Percentiles rank a stretch among this genome's conserved stretches.
Conservation (phyloP, 176 grass and related monocot genomes). For the Rhynchospora tenuis region DNA sequence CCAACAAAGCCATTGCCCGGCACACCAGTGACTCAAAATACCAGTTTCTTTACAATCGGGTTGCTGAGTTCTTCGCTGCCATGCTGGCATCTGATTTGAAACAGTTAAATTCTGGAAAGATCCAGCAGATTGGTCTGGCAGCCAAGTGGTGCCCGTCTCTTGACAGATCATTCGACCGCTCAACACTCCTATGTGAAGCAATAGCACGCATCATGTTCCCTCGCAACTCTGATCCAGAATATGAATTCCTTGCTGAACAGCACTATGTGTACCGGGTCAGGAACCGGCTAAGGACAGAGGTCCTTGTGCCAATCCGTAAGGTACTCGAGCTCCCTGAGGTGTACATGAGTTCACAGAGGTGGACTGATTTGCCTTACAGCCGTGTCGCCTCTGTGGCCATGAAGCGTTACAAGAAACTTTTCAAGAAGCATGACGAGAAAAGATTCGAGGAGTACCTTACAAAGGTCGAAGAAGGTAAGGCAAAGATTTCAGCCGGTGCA, state of each 20-base stretch:
- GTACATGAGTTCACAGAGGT: slow-evolving; percentile 48
- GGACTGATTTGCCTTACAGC: slow-evolving; percentile 31
- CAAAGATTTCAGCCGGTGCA: slow-evolving; percentile 37
- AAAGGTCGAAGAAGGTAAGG: slow-evolving; percentile 26
- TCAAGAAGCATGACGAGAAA: slow-evolving; percentile 42
- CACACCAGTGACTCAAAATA: slow-evolving; percentile 26
- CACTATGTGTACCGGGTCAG: slow-evolving; percentile 52
- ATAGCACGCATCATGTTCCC: slow-evolving; percentile 50
- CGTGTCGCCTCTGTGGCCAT: slow-evolving; percentile 56
- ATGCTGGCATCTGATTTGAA: slow-evolving; percentile 36
- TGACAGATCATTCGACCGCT: slow-evolving; percentile 37
- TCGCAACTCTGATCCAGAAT: slow-evolving; percentile 28
- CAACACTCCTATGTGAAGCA: slow-evolving; percentile 56
- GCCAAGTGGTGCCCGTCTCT: slow-evolving; percentile 48
- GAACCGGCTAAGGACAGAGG: slow-evolving; percentile 35
- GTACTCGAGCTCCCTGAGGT: slow-evolving; percentile 45
- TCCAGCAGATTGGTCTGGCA: slow-evolving; percentile 25
- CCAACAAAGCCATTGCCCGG: slow-evolving; percentile 9
- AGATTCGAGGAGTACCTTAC: slow-evolving; percentile 30
- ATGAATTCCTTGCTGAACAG: slow-evolving; percentile 26
- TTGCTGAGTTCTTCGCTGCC: slow-evolving; percentile 36
- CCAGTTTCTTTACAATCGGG: slow-evolving; percentile 37
- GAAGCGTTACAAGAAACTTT: slow-evolving; percentile 39
- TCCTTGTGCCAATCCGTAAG: slow-evolving; percentile 38
- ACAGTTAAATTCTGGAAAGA: slow-evolving; percentile 10